Conservation (phyloP, 345 rosid genomes). For the Salix viminalis region DNA sequence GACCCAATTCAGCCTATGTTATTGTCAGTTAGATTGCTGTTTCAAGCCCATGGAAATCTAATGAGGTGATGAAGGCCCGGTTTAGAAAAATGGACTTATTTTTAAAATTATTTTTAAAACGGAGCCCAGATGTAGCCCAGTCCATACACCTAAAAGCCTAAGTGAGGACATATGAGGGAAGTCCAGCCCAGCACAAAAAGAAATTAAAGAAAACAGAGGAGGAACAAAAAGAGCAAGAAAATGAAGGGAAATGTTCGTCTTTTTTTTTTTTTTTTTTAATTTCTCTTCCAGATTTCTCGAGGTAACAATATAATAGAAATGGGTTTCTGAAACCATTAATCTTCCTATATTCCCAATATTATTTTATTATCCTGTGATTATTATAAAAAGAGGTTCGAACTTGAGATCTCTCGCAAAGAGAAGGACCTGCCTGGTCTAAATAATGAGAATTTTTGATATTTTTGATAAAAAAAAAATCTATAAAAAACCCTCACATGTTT, state of each 20-base stretch:
- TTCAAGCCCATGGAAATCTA: background rate
- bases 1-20: background rate
- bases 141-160: background rate
- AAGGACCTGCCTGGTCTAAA: background rate
- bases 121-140: background rate
- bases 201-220: background rate
- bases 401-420: too few species aligned
- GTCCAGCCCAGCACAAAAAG: background rate
- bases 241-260: too few species aligned
- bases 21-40: background rate
- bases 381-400: too few species aligned
- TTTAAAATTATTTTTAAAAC: background rate
- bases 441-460: background rate
- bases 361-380: background rate
- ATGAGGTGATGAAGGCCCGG: background rate
- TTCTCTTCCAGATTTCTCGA: too few species aligned
- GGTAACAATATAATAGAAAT: too few species aligned
- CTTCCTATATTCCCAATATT: background rate
- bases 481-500: too few species aligned
- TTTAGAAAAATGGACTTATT: background rate
- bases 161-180: background rate
- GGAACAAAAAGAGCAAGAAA: too few species aligned
- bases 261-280: too few species aligned
- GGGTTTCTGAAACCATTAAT: background rate
- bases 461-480: too few species aligned